Base-by-base conservation (phyloP, 306 rosid species). In the Inga oerstediana region DNA sequence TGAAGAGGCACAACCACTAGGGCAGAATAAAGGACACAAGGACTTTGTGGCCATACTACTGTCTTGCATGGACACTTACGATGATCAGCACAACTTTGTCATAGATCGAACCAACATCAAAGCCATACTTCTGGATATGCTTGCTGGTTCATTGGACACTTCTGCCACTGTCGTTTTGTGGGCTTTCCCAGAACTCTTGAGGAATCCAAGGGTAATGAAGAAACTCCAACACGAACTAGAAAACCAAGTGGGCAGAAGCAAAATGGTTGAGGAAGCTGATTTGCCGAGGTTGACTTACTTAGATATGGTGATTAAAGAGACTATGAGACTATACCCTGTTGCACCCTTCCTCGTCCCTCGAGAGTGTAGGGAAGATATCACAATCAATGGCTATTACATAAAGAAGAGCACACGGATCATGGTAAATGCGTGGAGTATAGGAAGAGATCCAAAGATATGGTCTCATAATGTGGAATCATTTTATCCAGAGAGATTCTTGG, bases 21-120 rank as follows among this genome's bases (percentile, higher is more conserved):
- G 19, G 7, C 64, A 65, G 34, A 71, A 79, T 39, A 49, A 24
- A 9, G 32, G 49, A 4, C 5, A 76, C 0, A 81, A 81, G 68
- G 84, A 86, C 76, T 78, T 85, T 15, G 80, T 85, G 3, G 86
- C 83, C 79, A 76, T 85, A 20, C 32, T 85, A 27, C 85, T 85
- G 11, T 75, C 84, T 11, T 45, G 77, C 43, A 78, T 68, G 85
- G 5, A 85, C 54, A 10, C 19, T 77, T 67, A 83, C 46, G 87
- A 83, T 0, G 51, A 83, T 59, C 45, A 88, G 4, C 19, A 49
- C 12, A 49, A 49, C 16, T 49, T 49, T 3, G 74, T 74, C 10
- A 39, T 87, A 11, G 83, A 80, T 45, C 85, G 22, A 58, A 58
- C 65, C 30, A 58, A 58, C 30, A n/a, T 58, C 30, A 58, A 58